Conservation (phyloP, 306 rosid species). For the Purshia tridentata region DNA sequence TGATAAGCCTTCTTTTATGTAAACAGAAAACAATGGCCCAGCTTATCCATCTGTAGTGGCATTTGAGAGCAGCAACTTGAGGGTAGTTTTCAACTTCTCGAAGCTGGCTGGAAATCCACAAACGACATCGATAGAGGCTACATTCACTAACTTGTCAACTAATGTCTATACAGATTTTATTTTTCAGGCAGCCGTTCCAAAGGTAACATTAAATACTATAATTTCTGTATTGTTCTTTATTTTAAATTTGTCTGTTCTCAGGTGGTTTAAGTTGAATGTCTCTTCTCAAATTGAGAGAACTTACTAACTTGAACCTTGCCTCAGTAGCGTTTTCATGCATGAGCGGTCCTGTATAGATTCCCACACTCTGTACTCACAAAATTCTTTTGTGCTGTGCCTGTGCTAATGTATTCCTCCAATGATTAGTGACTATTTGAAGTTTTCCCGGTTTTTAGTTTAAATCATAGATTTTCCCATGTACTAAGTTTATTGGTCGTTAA, state of each 20-base stretch:
- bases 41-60: slow-evolving; percentile 81
- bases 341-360: not conserved
- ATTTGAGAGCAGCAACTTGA: slow-evolving; percentile 82
- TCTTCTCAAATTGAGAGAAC: not conserved
- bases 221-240: not conserved
- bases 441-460: slow-evolving; percentile 14
- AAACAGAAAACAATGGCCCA: slow-evolving; percentile 69
- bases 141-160: slow-evolving; percentile 69
- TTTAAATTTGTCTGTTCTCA: not conserved
- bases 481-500: slow-evolving; percentile 3
- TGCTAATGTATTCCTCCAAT: not conserved
- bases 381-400: not conserved
- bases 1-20: slow-evolving; percentile 29
- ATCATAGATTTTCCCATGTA: slow-evolving; percentile 16
- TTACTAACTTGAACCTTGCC: not conserved
- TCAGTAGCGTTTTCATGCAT: not conserved
- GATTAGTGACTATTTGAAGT: not conserved
- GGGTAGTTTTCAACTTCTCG: slow-evolving; percentile 71
- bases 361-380: not conserved
- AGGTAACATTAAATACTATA: slow-evolving; percentile 50
- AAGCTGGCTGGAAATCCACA: slow-evolving; percentile 82
- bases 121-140: slow-evolving; percentile 68
- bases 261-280: not conserved
- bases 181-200: slow-evolving; percentile 99
- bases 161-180: slow-evolving; percentile 65